Base-by-base conservation (phyloP, 345 rosid genomes). In the Rhodomyrtus tomentosa region DNA sequence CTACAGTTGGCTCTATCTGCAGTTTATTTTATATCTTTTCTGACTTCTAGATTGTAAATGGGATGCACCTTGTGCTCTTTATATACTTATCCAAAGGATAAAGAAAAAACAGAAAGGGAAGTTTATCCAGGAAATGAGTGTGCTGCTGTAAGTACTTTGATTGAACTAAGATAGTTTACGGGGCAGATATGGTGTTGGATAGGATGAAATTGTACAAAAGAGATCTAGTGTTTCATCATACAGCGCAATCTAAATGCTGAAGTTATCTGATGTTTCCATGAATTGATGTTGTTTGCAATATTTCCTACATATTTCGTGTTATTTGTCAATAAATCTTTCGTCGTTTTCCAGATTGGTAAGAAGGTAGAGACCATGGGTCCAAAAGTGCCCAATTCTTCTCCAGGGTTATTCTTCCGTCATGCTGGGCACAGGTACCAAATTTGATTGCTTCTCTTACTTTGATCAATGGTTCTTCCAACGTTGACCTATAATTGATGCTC, bases 351-450 rank as follows among this genome's bases (percentile, higher is more conserved):
- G 96, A 87, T 91, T 62, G 92, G 92, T 84, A 83, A 88, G 86
- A 90, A 59, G 88, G 87, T 84, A 84, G 94, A 90, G 32, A 36
- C 83, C 58, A 50, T 27, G 52, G 93, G 90, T 82, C 83, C 84
- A n/a, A 90, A 86, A 85, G 24, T 59, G 58, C 89, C 91, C 55
- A 89, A 54, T 81, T 74, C 89, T 87, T 93, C 95, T 79, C 88
- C 93, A 9, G 96, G 94, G 81, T 88, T 93, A 74, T 91, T 93
- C 87, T 93, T 92, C 86, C 92, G 86, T 40, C 95, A 93, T 92
- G 92, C 95, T 82, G 96, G 95, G 38, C 96, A 93, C 86, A 90
- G 96, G 96, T 91, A 81, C 62, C 82, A 27, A 45, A 68, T 68
- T 68, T 32, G 76, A 25, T 68, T 68, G 25, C 76, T 32, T 68